These are phyloP conservation scores for Plasmodium coatneyi DNA, from an alignment of 169 alveolate species.

Conservation along the genomic window DNA sequence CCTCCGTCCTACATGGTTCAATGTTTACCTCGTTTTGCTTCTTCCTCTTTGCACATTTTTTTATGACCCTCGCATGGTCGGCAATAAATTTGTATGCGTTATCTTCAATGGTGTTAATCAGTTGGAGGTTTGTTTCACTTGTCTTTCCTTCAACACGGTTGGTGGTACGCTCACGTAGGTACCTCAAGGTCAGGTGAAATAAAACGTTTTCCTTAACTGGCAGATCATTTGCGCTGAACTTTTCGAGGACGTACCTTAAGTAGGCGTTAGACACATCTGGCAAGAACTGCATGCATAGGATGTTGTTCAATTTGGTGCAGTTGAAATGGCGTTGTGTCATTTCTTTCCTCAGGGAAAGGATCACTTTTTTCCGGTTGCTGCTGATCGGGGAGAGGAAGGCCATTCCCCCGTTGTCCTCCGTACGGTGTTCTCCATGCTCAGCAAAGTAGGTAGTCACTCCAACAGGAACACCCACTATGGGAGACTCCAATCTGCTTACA, in stretches of 20 bases:
- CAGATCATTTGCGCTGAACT: slow-evolving; percentile 8
- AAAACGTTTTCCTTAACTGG: slow-evolving; percentile 60
- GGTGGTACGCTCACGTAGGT: not conserved
- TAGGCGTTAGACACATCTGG: slow-evolving; percentile 16
- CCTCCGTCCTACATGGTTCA: not conserved
- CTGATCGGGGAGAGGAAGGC: not conserved
- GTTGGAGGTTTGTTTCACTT: not conserved
- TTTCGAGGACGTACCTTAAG: slow-evolving; percentile 11
- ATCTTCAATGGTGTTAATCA: slow-evolving; percentile 12
- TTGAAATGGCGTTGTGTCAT: not conserved
- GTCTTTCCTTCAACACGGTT: not conserved
- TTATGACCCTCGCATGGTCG: slow-evolving; percentile 29
- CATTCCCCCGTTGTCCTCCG: not conserved
- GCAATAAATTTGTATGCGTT: slow-evolving; percentile 39
- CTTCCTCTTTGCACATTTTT: slow-evolving; percentile 15
- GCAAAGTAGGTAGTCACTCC: not conserved
- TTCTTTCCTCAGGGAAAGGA: slow-evolving; percentile 2
- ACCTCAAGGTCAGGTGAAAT: slow-evolving; percentile 35
- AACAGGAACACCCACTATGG: slow-evolving; percentile 53
- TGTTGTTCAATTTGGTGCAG: not conserved
- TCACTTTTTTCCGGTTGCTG: not conserved
- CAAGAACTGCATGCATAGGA: slow-evolving; percentile 35
- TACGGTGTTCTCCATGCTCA: not conserved
- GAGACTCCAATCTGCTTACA: slow-evolving; percentile 27
- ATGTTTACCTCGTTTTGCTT: not conserved